These are phyloP conservation scores for Posidonia oceanica DNA, from an alignment of 116 monocot species.

Conservation along the genomic window DNA sequence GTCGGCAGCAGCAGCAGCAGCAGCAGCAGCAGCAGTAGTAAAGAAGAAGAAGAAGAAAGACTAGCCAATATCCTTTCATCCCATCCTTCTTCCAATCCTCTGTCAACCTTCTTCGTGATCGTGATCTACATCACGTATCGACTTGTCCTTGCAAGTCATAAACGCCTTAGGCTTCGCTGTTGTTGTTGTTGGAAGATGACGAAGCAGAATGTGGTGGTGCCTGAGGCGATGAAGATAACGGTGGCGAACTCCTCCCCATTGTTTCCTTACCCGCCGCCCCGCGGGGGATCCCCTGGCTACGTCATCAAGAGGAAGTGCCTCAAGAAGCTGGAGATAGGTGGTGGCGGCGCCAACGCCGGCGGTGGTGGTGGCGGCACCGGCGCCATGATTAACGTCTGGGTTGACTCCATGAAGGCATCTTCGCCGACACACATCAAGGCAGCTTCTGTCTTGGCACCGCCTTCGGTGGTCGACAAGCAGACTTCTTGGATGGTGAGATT, in stretches of 20 bases:
- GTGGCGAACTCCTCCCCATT: constrained; percentile 15
- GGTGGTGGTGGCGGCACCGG: background rate
- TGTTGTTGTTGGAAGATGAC: constrained; percentile 7
- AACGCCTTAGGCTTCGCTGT: background rate
- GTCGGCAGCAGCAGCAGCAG: background rate
- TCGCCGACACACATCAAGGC: constrained; percentile 9
- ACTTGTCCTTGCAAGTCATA: background rate
- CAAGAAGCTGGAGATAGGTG: background rate
- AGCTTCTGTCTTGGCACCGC: background rate
- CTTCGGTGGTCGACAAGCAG: background rate
- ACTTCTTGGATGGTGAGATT: constrained; percentile 14
- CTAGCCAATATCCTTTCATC: no score
- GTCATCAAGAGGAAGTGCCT: constrained; percentile 7
- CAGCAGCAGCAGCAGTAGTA: no score
- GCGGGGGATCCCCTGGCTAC: constrained; percentile 6
- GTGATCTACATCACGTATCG: background rate
- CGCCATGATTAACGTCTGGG: background rate
- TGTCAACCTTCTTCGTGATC: no score
- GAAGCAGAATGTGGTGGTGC: constrained; percentile 21
- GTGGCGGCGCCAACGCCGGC: background rate
- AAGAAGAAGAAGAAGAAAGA: no score
- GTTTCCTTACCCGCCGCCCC: constrained; percentile 28
- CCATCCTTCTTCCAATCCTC: no score
- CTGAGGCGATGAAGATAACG: constrained; percentile 10
- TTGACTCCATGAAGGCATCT: constrained; percentile 12